Evolutionary conservation across 2,329 filamentous ascomycete species (phyloP).

Genomic region (Cercospora nicotianae): DNA sequence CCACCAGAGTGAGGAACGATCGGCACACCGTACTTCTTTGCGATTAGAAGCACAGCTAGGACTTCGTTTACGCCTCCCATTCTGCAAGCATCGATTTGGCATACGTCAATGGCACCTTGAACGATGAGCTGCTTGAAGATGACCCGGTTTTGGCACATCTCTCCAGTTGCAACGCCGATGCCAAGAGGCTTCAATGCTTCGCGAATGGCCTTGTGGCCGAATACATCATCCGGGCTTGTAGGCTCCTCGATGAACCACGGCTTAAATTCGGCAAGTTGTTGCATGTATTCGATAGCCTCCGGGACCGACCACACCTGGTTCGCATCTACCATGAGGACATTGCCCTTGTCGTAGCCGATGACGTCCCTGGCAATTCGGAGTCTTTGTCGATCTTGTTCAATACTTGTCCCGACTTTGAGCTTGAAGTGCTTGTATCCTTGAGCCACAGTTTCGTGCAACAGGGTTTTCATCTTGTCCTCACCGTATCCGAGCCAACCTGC

Average conservation of each 20-base stretch:
- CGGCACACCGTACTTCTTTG: constrained; percentile 74
- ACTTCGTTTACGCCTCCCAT: constrained; percentile 91
- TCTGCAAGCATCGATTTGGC: constrained; percentile 87
- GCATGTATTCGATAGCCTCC: constrained; percentile 86
- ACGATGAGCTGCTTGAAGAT: constrained; percentile 90
- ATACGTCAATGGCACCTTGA: constrained; percentile 77
- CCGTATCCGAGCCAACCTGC: constrained; percentile 91
- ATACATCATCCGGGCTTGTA: constrained; percentile 83
- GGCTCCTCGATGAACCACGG: constrained; percentile 89
- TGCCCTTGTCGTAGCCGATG: constrained; percentile 78
- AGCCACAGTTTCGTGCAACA: constrained; percentile 71
- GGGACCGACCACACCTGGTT: constrained; percentile 91
- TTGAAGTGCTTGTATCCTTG: constrained; percentile 86
- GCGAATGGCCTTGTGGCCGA: constrained; percentile 81
- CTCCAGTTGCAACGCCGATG: constrained; percentile 85
- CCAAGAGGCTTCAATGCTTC: constrained; percentile 72
- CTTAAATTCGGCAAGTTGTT: constrained; percentile 75
- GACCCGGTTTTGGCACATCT: constrained; percentile 94
- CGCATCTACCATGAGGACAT: constrained; percentile 88
- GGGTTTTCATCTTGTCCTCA: constrained; percentile 77
- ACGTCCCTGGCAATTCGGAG: constrained; percentile 74
- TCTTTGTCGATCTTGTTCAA: constrained; percentile 70
- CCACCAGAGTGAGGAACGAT: constrained; percentile 88
- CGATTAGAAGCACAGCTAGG: constrained; percentile 83
- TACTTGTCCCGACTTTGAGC: constrained; percentile 76